phyloP scores from a whole-genome alignment of 495 filamentous ascomycete genomes.

The Trichoderma orchidacearum region DNA sequence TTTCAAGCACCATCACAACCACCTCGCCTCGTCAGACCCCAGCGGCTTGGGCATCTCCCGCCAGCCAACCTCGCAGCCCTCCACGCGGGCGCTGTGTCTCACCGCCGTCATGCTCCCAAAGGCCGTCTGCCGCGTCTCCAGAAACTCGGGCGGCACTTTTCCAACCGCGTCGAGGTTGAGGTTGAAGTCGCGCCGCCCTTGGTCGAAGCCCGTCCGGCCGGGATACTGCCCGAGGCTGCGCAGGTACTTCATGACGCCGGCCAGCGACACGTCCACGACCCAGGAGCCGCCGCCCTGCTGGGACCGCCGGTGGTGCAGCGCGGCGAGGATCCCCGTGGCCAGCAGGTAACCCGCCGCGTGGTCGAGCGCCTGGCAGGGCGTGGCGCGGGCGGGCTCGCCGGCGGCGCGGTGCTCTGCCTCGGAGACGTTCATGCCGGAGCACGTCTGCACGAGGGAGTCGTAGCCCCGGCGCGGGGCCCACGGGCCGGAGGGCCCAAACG shows the following conservation, averaged over 20 bases:
- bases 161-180: too few relatives aligned
- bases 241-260: slow-evolving; percentile 42
- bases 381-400: slow-evolving; percentile 44
- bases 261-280: slow-evolving; percentile 36
- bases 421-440: slow-evolving; percentile 30
- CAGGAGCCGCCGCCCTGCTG: slow-evolving; percentile 32
- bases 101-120: slow-evolving; percentile 21
- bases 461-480: slow-evolving; percentile 10
- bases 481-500: slow-evolving; percentile 26
- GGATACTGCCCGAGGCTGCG: slow-evolving; percentile 39
- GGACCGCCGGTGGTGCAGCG: slow-evolving; percentile 38
- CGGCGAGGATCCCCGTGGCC: slow-evolving; percentile 36
- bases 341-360: slow-evolving; percentile 32
- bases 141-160: slow-evolving; percentile 9
- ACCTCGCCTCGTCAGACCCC: slow-evolving; percentile 20
- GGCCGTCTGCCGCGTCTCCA: slow-evolving; percentile 14
- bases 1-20: too few relatives aligned
- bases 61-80: slow-evolving; percentile 18
- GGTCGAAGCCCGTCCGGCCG: slow-evolving; percentile 26
- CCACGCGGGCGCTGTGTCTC: slow-evolving; percentile 17
- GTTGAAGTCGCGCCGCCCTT: too few relatives aligned
- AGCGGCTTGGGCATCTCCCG: slow-evolving; percentile 18
- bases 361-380: slow-evolving; percentile 10
- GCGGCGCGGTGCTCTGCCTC: slow-evolving; percentile 34
- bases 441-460: slow-evolving; percentile 42